Percentiles rank a stretch among this genome's conserved stretches.
These are phyloP conservation scores for Colletotrichum sublineola DNA, from an alignment of 2,329 filamentous ascomycete genomes.

Conservation along the genomic window DNA sequence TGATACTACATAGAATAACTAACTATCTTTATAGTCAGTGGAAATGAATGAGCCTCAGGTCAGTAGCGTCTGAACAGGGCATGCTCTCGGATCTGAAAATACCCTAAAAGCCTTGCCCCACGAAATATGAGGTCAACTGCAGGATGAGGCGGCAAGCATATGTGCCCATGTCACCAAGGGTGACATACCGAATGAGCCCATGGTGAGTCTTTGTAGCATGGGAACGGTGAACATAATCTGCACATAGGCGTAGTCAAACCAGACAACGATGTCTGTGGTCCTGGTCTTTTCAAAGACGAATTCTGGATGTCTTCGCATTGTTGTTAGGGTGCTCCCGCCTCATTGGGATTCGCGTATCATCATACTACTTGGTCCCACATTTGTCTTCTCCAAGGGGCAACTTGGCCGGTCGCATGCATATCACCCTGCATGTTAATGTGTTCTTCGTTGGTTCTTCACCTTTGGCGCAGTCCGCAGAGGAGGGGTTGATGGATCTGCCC, in stretches of 20 bases:
- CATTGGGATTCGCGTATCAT: background rate
- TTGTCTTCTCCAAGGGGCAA: background rate
- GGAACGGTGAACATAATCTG: too few species aligned
- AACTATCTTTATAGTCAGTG: background rate
- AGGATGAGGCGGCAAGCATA: too few species aligned
- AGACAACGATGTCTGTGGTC: too few species aligned
- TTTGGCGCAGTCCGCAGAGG: constrained; percentile 1
- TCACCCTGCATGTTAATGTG: constrained; percentile 4
- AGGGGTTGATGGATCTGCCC: background rate
- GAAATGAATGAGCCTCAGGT: background rate
- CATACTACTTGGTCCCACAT: background rate
- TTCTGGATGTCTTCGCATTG: too few species aligned
- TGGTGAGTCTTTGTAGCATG: too few species aligned
- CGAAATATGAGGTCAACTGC: too few species aligned
- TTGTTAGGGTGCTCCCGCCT: too few species aligned
- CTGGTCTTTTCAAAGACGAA: too few species aligned
- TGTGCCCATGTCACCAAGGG: too few species aligned
- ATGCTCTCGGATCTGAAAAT: background rate
- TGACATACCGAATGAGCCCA: too few species aligned
- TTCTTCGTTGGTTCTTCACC: constrained; percentile 5
- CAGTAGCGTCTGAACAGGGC: background rate
- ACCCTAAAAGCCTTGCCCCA: too few species aligned
- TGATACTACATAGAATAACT: background rate
- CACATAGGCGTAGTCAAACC: too few species aligned
- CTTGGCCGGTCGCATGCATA: constrained; percentile 1